phyloP scores from a whole-genome alignment of 768 basidiomycete species.

The Cystobasidium tubakii region DNA sequence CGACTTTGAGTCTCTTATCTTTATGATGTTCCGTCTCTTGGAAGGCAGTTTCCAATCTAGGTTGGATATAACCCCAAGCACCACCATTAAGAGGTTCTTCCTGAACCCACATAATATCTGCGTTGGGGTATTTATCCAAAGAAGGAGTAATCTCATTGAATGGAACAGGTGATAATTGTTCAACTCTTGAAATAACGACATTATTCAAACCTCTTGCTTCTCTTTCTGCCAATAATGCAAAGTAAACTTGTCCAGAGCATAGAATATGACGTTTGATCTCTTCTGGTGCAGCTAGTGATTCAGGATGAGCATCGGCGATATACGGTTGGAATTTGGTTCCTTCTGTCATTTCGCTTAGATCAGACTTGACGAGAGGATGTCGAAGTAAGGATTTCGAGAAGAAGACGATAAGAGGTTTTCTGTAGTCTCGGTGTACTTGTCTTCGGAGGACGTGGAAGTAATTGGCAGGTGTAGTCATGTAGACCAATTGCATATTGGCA shows the following conservation, averaged over 20 bases:
- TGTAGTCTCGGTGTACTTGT: conserved; percentile 88
- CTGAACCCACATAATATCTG: conserved; percentile 88
- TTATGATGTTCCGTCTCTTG: conserved; percentile 83
- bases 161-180: conserved; percentile 95
- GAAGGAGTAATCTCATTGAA: conserved; percentile 90
- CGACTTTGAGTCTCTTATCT: conserved; percentile 83
- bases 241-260: conserved; percentile 77
- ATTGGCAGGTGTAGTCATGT: conserved; percentile 75
- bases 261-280: conserved; percentile 79
- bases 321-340: conserved; percentile 91
- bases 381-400: conserved; percentile 95
- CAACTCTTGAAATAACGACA: conserved; percentile 85
- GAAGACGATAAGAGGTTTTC: conserved; percentile 94
- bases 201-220: conserved; percentile 82
- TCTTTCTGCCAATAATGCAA: conserved; percentile 75
- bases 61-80: conserved; percentile 88
- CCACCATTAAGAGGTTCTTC: conserved; percentile 97
- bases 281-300: conserved; percentile 67
- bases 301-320: conserved; percentile 72
- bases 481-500: conserved; percentile 98
- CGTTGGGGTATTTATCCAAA: conserved; percentile 93
- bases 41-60: conserved; percentile 80
- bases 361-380: conserved; percentile 83
- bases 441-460: conserved; percentile 95
- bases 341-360: conserved; percentile 77